Evolutionary conservation across 192 early-diverging fungal species (phyloP).

Genomic region (Entrophospora sp.): DNA sequence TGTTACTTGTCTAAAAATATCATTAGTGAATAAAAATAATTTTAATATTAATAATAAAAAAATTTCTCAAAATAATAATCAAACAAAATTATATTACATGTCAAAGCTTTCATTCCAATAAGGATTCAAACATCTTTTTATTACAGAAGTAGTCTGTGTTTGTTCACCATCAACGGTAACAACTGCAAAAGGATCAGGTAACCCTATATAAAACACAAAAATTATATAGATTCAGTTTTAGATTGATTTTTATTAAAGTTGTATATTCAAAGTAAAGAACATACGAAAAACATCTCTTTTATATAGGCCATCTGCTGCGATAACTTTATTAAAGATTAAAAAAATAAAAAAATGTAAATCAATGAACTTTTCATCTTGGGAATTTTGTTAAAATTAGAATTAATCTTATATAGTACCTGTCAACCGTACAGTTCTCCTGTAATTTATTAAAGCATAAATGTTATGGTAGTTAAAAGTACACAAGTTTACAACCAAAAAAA

Average conservation of each 20-base stretch:
- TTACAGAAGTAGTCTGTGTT: conserved; percentile 80
- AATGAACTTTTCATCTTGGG: not conserved
- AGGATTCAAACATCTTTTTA: conserved; percentile 86
- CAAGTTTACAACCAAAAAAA: too few relatives aligned
- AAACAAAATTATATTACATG: conserved; percentile 27
- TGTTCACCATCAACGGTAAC: conserved; percentile 94
- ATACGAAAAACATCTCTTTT: conserved; percentile 87
- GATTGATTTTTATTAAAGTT: not conserved
- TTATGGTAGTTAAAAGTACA: too few relatives aligned
- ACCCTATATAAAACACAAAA: conserved; percentile 31
- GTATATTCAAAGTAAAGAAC: conserved; percentile 15
- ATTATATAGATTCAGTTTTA: not conserved
- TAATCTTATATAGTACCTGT: too few relatives aligned
- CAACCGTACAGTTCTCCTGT: too few relatives aligned
- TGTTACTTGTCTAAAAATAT: conserved; percentile 47
- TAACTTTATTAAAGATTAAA: conserved; percentile 40
- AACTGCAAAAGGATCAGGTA: conserved; percentile 95
- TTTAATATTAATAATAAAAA: not conserved
- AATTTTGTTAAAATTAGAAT: too few relatives aligned
- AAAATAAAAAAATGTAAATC: not conserved
- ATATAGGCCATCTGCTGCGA: conserved; percentile 85
- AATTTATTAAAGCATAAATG: too few relatives aligned
- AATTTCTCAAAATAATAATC: not conserved
- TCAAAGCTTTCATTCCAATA: conserved; percentile 95
- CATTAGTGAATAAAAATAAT: not conserved